Evolutionary conservation across 129 eudicot genomes (phyloP).

Genomic region (Saussurea involucrata): DNA sequence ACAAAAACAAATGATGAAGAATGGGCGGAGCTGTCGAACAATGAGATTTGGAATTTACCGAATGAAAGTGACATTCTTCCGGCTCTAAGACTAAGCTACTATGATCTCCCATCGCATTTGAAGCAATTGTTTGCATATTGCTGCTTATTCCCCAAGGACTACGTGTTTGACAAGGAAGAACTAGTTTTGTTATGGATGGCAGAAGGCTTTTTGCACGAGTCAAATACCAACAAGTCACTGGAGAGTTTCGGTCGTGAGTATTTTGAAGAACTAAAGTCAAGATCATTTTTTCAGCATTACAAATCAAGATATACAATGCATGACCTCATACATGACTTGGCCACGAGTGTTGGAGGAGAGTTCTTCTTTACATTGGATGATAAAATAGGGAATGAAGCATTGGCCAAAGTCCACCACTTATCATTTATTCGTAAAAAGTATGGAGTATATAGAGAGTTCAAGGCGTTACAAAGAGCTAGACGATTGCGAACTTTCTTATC

Average conservation of each 20-base stretch:
- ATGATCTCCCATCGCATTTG: background rate
- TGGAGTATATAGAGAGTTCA: constrained; percentile 17
- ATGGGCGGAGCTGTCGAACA: constrained; percentile 11
- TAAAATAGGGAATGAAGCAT: background rate
- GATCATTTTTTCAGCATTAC: constrained; percentile 17
- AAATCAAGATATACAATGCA: constrained; percentile 11
- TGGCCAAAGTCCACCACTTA: constrained; percentile 25
- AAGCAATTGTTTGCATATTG: background rate
- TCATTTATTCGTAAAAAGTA: constrained; percentile 24
- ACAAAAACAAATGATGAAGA: background rate
- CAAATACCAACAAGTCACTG: background rate
- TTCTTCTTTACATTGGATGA: constrained; percentile 7
- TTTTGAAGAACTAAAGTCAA: background rate
- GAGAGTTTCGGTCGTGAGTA: background rate
- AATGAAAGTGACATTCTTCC: constrained; percentile 4
- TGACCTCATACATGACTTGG: constrained; percentile 30
- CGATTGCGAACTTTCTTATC: constrained; percentile 37
- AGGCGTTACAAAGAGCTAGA: background rate
- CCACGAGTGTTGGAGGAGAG: background rate
- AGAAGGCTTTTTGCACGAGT: background rate
- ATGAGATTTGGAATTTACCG: constrained; percentile 12
- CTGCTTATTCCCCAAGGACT: background rate
- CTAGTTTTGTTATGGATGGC: background rate
- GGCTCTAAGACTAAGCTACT: background rate
- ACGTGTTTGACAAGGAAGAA: background rate